Percentiles rank a stretch among this genome's conserved stretches.
Conservation (phyloP, 768 basidiomycete genomes). For the Mrakia hoshinonis region DNA sequence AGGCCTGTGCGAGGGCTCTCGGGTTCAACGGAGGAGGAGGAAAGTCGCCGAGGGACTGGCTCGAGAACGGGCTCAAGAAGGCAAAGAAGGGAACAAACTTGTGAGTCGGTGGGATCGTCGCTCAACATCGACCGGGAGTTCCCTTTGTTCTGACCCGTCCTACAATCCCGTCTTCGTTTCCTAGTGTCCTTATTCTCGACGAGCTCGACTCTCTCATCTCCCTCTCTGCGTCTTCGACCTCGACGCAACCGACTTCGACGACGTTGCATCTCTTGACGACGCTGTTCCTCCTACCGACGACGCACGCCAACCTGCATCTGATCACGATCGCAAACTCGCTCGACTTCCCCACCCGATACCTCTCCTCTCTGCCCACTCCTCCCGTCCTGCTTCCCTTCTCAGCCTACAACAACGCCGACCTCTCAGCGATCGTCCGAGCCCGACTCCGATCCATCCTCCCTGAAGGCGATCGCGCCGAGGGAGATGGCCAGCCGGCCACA, state of each 20-base stretch:
- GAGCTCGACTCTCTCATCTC: slow-evolving; percentile 42
- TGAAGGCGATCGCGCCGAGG: neutral
- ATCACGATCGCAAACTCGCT: slow-evolving; percentile 43
- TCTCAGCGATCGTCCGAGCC: slow-evolving; percentile 38
- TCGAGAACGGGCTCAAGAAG: slow-evolving; percentile 28
- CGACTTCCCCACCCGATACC: slow-evolving; percentile 40
- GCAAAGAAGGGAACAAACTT: slow-evolving; percentile 8
- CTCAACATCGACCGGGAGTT: slow-evolving; percentile 14
- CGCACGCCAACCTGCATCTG: slow-evolving; percentile 35
- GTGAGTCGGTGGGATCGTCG: slow-evolving; percentile 26
- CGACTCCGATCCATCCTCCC: slow-evolving; percentile 33
- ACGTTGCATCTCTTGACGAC: slow-evolving; percentile 36
- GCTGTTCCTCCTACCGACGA: slow-evolving; percentile 38
- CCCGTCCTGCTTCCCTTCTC: slow-evolving; percentile 40
- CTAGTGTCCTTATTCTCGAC: slow-evolving; percentile 40
- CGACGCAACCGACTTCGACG: slow-evolving; percentile 31
- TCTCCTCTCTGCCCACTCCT: slow-evolving; percentile 33
- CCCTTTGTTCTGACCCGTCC: neutral
- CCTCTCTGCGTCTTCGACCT: slow-evolving; percentile 32
- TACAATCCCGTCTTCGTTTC: neutral
- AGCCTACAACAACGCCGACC: slow-evolving; percentile 38
- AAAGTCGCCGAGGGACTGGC: slow-evolving; percentile 22
- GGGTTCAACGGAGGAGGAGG: slow-evolving; percentile 32
- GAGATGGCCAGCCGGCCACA: slow-evolving; percentile 4
- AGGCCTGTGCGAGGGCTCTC: slow-evolving; percentile 34